Conservation (phyloP, 2,329 filamentous ascomycete species). For the Epichloe coenophiala region DNA sequence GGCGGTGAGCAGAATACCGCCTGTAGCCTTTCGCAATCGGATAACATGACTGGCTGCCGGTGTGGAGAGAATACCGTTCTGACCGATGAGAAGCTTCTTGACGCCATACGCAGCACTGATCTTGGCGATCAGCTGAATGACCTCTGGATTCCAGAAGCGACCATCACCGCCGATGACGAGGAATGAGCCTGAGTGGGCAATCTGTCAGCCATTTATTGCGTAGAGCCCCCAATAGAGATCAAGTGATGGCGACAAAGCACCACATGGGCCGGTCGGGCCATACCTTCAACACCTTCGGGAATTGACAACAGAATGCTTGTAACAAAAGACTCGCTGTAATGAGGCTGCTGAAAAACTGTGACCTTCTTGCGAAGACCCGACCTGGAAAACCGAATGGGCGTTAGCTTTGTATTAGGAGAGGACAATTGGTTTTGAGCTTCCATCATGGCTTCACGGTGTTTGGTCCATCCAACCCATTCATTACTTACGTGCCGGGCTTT, state of each 20-base stretch:
- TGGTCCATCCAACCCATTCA: conserved; percentile 6
- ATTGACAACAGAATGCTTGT: conserved; percentile 91
- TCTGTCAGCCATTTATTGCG: not conserved
- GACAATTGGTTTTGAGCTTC: not conserved
- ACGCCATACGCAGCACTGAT: conserved; percentile 94
- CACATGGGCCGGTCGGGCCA: conserved; percentile 8
- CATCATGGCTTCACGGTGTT: not conserved
- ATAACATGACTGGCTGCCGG: conserved; percentile 94
- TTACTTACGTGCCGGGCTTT: conserved; percentile 94
- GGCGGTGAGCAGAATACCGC: conserved; percentile 90
- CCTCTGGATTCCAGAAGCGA: conserved; percentile 93
- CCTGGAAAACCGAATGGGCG: conserved; percentile 30
- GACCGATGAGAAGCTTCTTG: conserved; percentile 95
- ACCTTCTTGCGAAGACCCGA: conserved; percentile 99
- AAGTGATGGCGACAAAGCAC: not conserved
- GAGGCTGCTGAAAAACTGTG: conserved; percentile 84
- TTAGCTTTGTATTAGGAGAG: not conserved
- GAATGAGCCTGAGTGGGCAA: conserved; percentile 44
- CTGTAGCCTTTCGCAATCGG: conserved; percentile 84
- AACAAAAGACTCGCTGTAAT: conserved; percentile 96
- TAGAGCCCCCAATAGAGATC: not conserved
- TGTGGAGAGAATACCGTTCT: conserved; percentile 91
- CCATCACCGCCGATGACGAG: conserved; percentile 97
- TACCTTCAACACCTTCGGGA: conserved; percentile 77
- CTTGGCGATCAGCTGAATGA: conserved; percentile 92